Conservation (phyloP, 768 basidiomycete genomes). For the Phanerochaete carnosa region DNA sequence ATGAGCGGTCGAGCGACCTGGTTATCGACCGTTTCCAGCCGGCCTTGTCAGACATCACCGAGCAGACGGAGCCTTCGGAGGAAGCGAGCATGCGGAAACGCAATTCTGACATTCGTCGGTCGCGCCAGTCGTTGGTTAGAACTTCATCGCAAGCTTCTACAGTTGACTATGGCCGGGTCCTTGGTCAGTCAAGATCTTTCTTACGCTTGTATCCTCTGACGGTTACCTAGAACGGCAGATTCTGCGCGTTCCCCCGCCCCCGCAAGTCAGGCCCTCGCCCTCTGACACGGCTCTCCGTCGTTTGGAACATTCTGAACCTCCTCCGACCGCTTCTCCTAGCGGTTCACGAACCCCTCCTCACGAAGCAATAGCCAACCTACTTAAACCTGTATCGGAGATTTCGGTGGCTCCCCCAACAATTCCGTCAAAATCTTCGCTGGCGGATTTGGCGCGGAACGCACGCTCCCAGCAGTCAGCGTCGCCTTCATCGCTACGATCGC, state of each 20-base stretch:
- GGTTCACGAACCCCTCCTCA: slow-evolving; percentile 34
- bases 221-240: slow-evolving; percentile 10
- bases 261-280: slow-evolving; percentile 57
- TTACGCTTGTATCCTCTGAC: not conserved
- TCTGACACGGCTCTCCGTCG: slow-evolving; percentile 63
- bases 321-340: slow-evolving; percentile 52
- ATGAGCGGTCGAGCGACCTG: not conserved
- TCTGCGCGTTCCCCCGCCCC: slow-evolving; percentile 40
- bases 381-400: slow-evolving; percentile 43
- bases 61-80: slow-evolving; percentile 62
- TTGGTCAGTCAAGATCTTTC: slow-evolving; percentile 41
- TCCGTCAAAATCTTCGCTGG: slow-evolving; percentile 12
- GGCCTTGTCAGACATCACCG: slow-evolving; percentile 53
- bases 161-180: slow-evolving; percentile 51
- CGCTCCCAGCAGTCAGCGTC: slow-evolving; percentile 2
- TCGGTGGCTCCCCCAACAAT: slow-evolving; percentile 18
- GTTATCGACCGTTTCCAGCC: not conserved
- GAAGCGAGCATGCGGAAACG: not conserved
- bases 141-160: slow-evolving; percentile 37
- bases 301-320: slow-evolving; percentile 54
- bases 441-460: slow-evolving; percentile 1
- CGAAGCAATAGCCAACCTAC: slow-evolving; percentile 47
- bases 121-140: not conserved
- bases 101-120: not conserved
- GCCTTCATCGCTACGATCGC: not conserved